phyloP scores from a whole-genome alignment of 495 filamentous ascomycete genomes.

The Thozetella sp. region DNA sequence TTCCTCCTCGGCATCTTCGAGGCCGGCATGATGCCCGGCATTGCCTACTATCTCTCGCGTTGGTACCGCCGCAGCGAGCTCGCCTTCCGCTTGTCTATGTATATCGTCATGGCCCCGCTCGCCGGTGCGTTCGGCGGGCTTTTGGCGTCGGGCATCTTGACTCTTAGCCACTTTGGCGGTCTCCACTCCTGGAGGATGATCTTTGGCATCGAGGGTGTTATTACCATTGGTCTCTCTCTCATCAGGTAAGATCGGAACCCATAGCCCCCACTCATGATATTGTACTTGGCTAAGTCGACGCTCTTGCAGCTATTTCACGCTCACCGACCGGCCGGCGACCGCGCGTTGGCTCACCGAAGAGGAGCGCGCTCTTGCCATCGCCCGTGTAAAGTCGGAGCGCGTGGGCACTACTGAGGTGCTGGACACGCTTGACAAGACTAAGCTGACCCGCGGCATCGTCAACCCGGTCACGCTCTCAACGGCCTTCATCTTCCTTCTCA shows the following conservation, averaged over 20 bases:
- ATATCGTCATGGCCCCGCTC: slow-evolving; percentile 72
- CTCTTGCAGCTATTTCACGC: slow-evolving; percentile 44
- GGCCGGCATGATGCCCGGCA: slow-evolving; percentile 72
- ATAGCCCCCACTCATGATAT: no score
- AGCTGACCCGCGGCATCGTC: slow-evolving; percentile 43
- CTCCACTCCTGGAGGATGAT: slow-evolving; percentile 68
- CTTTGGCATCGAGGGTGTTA: slow-evolving; percentile 65
- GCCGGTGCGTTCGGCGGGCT: slow-evolving; percentile 74
- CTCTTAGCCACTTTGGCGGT: slow-evolving; percentile 47
- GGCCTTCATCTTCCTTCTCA: slow-evolving; percentile 66
- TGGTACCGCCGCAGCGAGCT: slow-evolving; percentile 73
- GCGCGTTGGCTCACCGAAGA: slow-evolving; percentile 58
- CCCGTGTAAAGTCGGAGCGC: slow-evolving; percentile 65
- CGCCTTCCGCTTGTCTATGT: slow-evolving; percentile 69
- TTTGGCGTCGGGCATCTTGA: slow-evolving; percentile 62
- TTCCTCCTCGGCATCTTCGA: slow-evolving; percentile 67
- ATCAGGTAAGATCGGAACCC: slow-evolving; percentile 18
- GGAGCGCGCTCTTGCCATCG: slow-evolving; percentile 54
- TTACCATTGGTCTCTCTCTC: slow-evolving; percentile 56
- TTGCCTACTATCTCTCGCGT: slow-evolving; percentile 70
- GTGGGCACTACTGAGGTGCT: slow-evolving; percentile 64
- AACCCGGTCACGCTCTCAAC: slow-evolving; percentile 47
- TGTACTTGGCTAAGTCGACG: neutral
- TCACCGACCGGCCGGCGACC: slow-evolving; percentile 63
- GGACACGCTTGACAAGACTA: slow-evolving; percentile 63